Evolutionary conservation across 108 stramenopile genomes (phyloP).

Genomic region (Cyclotella kingstonii): DNA sequence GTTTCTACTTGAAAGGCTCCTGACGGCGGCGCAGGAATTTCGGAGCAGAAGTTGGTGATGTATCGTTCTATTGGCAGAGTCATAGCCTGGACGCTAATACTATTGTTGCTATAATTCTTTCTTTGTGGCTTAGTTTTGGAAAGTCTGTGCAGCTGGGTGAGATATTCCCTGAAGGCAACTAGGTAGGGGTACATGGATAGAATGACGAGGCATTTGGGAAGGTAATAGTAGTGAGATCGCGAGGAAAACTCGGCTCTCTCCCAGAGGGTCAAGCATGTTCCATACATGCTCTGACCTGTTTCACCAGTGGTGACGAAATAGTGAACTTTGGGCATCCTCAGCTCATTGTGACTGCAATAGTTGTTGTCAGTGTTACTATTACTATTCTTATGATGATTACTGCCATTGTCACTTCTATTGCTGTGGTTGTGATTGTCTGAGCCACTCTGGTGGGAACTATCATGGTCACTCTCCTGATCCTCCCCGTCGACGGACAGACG

Average conservation of each 20-base stretch:
- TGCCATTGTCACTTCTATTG: too few species aligned
- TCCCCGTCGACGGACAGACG: too few species aligned
- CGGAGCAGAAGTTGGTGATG: conserved; percentile 90
- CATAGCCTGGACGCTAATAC: conserved; percentile 39
- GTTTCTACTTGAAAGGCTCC: conserved; percentile 87
- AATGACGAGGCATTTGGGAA: conserved; percentile 89
- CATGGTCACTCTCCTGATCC: too few species aligned
- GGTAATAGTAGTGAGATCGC: conserved; percentile 32
- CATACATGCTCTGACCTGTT: conserved; percentile 71
- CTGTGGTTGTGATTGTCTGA: too few species aligned
- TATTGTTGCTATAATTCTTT: neutral
- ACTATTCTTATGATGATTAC: too few species aligned
- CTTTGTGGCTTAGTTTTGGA: conserved; percentile 49
- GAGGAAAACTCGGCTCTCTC: conserved; percentile 53
- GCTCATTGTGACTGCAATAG: neutral
- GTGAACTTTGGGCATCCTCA: conserved; percentile 84
- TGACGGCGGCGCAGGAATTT: conserved; percentile 91
- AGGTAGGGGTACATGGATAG: conserved; percentile 90
- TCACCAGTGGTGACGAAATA: conserved; percentile 83
- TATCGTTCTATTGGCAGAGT: conserved; percentile 92
- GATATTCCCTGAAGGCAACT: conserved; percentile 82
- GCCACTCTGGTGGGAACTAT: too few species aligned
- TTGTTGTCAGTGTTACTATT: neutral
- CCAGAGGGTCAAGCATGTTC: conserved; percentile 73
- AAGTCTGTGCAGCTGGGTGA: conserved; percentile 87